Evolutionary conservation across 805 yeast species (phyloP).

Genomic region (Yamadazyma sp.): DNA sequence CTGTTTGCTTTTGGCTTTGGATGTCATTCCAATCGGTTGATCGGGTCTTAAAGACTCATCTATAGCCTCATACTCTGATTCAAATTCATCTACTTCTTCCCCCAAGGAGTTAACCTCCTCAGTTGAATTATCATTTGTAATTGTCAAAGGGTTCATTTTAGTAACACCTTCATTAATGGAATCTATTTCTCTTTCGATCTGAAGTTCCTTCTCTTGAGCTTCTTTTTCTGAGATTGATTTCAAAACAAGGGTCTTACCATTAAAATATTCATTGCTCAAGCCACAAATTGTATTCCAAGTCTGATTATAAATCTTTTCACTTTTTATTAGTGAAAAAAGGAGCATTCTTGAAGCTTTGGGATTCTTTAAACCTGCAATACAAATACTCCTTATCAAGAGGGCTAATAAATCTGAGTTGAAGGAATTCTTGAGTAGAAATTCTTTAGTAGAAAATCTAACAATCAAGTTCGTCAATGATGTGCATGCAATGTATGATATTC

Average conservation of each 20-base stretch:
- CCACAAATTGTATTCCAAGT: slow-evolving; percentile 32
- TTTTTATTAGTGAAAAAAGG: slow-evolving; percentile 46
- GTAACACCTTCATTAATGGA: no score
- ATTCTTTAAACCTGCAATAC: slow-evolving; percentile 48
- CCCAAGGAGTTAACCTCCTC: background rate
- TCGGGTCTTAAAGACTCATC: slow-evolving; percentile 45
- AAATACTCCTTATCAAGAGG: slow-evolving; percentile 52
- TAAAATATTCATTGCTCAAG: slow-evolving; percentile 21
- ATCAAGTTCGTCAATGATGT: slow-evolving; percentile 43
- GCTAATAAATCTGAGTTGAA: slow-evolving; percentile 57
- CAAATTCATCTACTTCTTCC: background rate
- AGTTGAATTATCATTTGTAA: no score
- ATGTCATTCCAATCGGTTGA: slow-evolving; percentile 61
- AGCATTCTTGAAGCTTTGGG: slow-evolving; percentile 54
- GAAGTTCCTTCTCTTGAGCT: background rate
- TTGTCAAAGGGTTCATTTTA: no score
- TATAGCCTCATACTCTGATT: slow-evolving; percentile 20
- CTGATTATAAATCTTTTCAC: slow-evolving; percentile 35
- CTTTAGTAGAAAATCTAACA: slow-evolving; percentile 31
- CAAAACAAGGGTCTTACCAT: slow-evolving; percentile 18
- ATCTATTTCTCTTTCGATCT: no score
- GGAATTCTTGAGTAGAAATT: slow-evolving; percentile 34
- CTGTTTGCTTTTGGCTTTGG: slow-evolving; percentile 50
- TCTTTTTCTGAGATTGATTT: slow-evolving; percentile 13
- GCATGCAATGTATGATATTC: slow-evolving; percentile 52